These are phyloP conservation scores for Sequoia sempervirens DNA, from an alignment of 75 land plant genomes.

Conservation along the genomic window DNA sequence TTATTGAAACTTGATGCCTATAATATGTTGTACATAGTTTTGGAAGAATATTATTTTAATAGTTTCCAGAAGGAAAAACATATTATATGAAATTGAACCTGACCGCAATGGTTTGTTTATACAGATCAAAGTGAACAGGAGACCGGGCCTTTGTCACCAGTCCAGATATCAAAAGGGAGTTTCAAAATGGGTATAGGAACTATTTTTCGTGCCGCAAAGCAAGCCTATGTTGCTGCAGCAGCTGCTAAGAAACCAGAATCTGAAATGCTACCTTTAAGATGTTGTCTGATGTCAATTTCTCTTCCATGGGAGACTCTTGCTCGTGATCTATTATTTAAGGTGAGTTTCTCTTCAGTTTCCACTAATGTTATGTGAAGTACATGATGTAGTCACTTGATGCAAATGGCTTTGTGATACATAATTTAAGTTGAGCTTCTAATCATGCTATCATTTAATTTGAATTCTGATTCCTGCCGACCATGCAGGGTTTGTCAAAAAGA, in stretches of 20 bases:
- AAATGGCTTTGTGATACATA: not conserved
- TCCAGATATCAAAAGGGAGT: conserved; percentile 34
- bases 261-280: conserved; percentile 74
- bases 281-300: conserved; percentile 89
- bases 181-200: conserved; percentile 56
- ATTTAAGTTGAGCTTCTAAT: too few species aligned
- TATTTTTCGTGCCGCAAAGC: conserved; percentile 71
- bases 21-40: not conserved
- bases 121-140: conserved; percentile 58
- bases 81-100: not conserved
- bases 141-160: conserved; percentile 46
- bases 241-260: conserved; percentile 33
- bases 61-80: not conserved
- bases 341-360: conserved; percentile 15
- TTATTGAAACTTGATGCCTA: not conserved
- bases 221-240: conserved; percentile 65
- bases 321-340: conserved; percentile 87
- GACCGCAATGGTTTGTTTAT: not conserved
- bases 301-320: conserved; percentile 91
- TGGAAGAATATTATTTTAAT: not conserved
- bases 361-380: not conserved
- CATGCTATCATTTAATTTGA: not conserved
- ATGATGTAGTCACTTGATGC: not conserved
- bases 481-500: conserved; percentile 8
- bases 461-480: not conserved